phyloP scores from a whole-genome alignment of 164 flowering plant genomes.

The Amborella trichopoda region DNA sequence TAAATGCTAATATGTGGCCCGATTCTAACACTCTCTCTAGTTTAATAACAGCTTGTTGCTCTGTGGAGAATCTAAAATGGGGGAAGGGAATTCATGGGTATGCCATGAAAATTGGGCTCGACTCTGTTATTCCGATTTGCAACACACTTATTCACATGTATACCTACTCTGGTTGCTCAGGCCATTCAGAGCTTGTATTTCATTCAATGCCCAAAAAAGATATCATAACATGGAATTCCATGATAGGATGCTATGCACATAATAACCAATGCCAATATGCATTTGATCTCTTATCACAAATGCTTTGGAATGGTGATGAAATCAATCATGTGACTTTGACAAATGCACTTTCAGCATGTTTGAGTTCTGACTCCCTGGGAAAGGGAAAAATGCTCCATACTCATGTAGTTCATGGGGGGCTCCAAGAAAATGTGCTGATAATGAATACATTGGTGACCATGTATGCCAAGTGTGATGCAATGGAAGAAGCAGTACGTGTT shows the following conservation, averaged over 20 bases:
- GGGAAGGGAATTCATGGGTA: constrained; percentile 60
- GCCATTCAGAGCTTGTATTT: constrained; percentile 37
- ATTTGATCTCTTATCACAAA: constrained; percentile 25
- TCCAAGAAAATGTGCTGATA: constrained; percentile 39
- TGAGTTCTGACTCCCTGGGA: constrained; percentile 22
- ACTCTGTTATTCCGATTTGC: constrained; percentile 34
- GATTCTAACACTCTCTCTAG: constrained; percentile 51
- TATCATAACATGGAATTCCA: constrained; percentile 70
- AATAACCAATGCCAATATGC: constrained; percentile 29
- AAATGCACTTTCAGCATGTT: constrained; percentile 63
- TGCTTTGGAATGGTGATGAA: constrained; percentile 16
- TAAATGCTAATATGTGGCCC: constrained; percentile 23
- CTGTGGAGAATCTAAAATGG: constrained; percentile 37
- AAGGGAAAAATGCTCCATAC: constrained; percentile 51
- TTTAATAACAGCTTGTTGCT: constrained; percentile 34
- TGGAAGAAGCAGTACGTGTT: constrained; percentile 40
- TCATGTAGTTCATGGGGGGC: constrained; percentile 32
- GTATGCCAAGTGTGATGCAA: constrained; percentile 49
- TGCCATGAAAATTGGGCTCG: constrained; percentile 36
- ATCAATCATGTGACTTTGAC: constrained; percentile 50
- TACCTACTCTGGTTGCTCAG: constrained; percentile 36
- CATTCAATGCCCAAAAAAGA: constrained; percentile 44
- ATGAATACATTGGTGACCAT: constrained; percentile 73
- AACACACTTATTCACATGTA: constrained; percentile 68
- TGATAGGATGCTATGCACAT: constrained; percentile 48